Evolutionary conservation across 75 land plant species (phyloP), one percentile per base, ranked within the genome.

Genomic region (Gnetum montanum): DNA sequence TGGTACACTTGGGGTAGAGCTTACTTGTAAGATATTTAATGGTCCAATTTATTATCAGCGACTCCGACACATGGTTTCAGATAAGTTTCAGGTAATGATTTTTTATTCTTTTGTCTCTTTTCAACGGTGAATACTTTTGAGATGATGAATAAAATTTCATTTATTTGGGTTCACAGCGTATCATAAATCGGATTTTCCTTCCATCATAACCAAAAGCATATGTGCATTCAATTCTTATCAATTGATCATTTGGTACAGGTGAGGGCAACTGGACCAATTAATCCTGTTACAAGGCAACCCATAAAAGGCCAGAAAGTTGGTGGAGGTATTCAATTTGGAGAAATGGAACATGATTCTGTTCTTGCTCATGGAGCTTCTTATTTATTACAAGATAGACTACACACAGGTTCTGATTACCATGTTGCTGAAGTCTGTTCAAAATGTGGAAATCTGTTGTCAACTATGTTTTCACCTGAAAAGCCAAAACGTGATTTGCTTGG

Each of bases 81-180:
- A 95, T 63, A 95, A 95, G 62, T 95, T 63, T 68, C 99, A 95
- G 97, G 99, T 95, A 46, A n/a, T n/a, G n/a, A n/a, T n/a, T n/a
- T n/a, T n/a, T 10, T 31, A 26, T 53, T 11, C 4, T 11, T 31
- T 31, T 33, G 22, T 33, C 7, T 3, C 4, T 16, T 53, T 31
- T 34, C 3, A 22, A 31, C 20, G 7, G 29, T 34, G 31, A 6
- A 2, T 53, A 31, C 15, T 30, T 53, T 22, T 12, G 34, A 53
- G 20, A 53, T 26, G 37, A 4, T 8, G 37, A 18, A 20, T 2
- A n/a, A 41, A 41, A 4, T 41, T 41, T 41, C n/a, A 15, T 15
- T 41, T 41, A 18, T 18, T 18, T 18, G 13, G 4, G 43, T 41
- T 41, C 43, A 15, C 43, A 15, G 13, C 41, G 4, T 41, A 15